Evolutionary conservation across 495 filamentous ascomycete species (phyloP), one percentile per base, ranked within the genome.

Genomic region (Podospora bellae-mahoneyi): DNA sequence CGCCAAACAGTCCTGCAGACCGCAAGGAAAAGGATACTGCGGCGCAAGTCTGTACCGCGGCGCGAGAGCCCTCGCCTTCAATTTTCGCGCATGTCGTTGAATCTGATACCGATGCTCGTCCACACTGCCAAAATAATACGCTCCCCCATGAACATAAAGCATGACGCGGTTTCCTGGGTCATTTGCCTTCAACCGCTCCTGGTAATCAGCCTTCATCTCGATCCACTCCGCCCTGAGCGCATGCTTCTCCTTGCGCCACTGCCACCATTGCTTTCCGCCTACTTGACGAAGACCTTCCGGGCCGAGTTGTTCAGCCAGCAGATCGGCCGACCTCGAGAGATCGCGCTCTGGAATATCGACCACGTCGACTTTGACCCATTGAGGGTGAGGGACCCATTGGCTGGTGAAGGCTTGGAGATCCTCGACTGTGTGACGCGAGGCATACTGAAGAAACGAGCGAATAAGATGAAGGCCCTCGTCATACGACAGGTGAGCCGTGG

Each of bases 21-120:
- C 92, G 74, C 94, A 98, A 0, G 94, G 94, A 71, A 98, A 98
- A 1, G 94, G 94, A 67, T 92, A 98, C 78, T 98, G 95, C 5
- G 94, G 94, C 2, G 94, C 88, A 48, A 98, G 84, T 30, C 94
- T 87, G 78, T 97, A 98, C 69, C 89, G 80, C 32, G 94, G 94
- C 48, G 94, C 92, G 79, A 97, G 86, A 18, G 96, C 91, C 60
- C 92, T 85, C 28, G 92, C 94, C 75, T 93, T 92, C 64, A 98
- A 80, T 80, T 97, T 97, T 66, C 95, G 85, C 64, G 94, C 94
- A 85, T 97, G 92, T 55, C 94, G 84, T 79, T 98, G 94, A 82
- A 98, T 87, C 82, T 97, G 94, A 78, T 97, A 97, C 23, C 94
- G 89, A 82, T 98, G 94, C 74, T 94, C 93, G 74, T 97, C 93